Conservation (phyloP, 805 yeast species). For the Phaffomyces antillensis region DNA sequence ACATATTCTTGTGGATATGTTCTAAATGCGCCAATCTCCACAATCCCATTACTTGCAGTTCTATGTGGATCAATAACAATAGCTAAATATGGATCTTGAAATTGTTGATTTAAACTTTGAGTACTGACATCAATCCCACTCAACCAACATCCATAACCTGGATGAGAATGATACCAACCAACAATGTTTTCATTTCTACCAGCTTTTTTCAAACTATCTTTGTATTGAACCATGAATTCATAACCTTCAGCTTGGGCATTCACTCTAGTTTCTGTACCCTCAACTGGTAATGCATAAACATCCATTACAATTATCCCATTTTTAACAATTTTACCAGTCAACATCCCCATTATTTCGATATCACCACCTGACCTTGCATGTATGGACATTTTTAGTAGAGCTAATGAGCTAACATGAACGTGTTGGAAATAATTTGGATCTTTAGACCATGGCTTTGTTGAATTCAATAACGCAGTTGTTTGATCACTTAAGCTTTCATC, state of each 20-base stretch:
- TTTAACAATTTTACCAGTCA: constrained; percentile 65
- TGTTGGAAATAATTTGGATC: constrained; percentile 56
- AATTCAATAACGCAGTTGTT: constrained; percentile 10
- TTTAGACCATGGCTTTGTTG: constrained; percentile 45
- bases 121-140: constrained; percentile 91
- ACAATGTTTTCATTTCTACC: constrained; percentile 66
- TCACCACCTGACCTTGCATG: constrained; percentile 83
- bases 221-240: constrained; percentile 87
- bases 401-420: constrained; percentile 61
- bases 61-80: constrained; percentile 80
- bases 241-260: constrained; percentile 92
- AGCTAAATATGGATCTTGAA: constrained; percentile 89
- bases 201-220: constrained; percentile 45
- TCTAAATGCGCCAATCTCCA: constrained; percentile 86
- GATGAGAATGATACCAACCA: constrained; percentile 99
- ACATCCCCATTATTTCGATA: constrained; percentile 93
- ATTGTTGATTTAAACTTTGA: constrained; percentile 74
- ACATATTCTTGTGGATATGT: constrained; percentile 42
- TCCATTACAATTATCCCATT: constrained; percentile 64
- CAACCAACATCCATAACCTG: constrained; percentile 96
- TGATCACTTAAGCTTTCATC: constrained; percentile 7
- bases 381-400: constrained; percentile 64
- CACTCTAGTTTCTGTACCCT: constrained; percentile 93
- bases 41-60: constrained; percentile 51
- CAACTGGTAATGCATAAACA: constrained; percentile 82